Percentiles rank a stretch among this genome's conserved stretches.
Conservation (phyloP, 768 basidiomycete genomes). For the Rhodocollybia butyracea region DNA sequence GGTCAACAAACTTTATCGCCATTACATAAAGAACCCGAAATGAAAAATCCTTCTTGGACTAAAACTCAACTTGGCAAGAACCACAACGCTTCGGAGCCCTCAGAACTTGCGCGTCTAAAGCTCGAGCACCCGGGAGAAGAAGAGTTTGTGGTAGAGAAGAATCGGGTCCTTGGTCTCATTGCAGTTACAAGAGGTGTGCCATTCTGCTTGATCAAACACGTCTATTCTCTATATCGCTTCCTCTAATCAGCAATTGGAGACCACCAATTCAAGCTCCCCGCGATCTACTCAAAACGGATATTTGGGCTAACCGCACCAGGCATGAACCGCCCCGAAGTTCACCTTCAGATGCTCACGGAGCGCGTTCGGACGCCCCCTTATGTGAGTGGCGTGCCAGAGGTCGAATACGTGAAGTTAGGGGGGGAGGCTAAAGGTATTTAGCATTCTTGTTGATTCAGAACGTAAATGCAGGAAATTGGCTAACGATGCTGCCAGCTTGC, state of each 20-base stretch:
- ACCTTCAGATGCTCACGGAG: conserved; percentile 27
- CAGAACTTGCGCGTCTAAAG: conserved; percentile 37
- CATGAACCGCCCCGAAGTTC: conserved; percentile 30
- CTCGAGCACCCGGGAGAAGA: conserved; percentile 45
- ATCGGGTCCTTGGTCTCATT: conserved; percentile 51
- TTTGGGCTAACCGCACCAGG: conserved; percentile 34
- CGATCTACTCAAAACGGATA: conserved; percentile 41
- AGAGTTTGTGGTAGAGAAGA: conserved; percentile 35
- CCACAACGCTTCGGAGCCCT: conserved; percentile 46
- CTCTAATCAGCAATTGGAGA: conserved; percentile 46
- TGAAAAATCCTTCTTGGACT: conserved; percentile 26
- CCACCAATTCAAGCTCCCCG: conserved; percentile 50
- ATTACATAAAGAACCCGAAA: background rate
- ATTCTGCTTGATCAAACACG: background rate
- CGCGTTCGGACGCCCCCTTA: conserved; percentile 54
- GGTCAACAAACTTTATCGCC: background rate
- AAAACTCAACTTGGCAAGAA: conserved; percentile 39
- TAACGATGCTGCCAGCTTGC: conserved; percentile 19
- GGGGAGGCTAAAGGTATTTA: conserved; percentile 2
- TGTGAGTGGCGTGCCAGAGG: conserved; percentile 40
- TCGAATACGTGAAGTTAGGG: conserved; percentile 35
- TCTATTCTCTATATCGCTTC: background rate
- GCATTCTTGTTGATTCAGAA: background rate
- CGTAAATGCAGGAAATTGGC: too few species aligned
- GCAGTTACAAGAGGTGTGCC: conserved; percentile 52